Evolutionary conservation across 2,329 filamentous ascomycete genomes (phyloP).

Genomic region (Calonectria hawksworthii): DNA sequence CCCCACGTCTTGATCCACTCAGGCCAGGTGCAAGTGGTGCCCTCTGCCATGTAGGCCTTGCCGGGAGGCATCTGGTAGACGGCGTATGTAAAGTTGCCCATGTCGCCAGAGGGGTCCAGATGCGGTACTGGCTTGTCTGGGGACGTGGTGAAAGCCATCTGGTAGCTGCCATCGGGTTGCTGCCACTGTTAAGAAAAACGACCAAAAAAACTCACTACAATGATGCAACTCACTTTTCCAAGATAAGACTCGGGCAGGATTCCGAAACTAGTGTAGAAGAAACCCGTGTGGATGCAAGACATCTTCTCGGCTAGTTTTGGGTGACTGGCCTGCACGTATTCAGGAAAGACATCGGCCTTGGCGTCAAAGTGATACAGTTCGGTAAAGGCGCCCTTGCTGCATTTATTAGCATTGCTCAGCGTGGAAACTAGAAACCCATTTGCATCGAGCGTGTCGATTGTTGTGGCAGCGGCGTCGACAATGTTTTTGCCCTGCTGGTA

Average conservation of each 20-base stretch:
- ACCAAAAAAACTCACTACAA: fast-evolving
- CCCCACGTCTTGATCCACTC: constrained; percentile 61
- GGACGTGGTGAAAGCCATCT: constrained; percentile 62
- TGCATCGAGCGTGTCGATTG: constrained; percentile 55
- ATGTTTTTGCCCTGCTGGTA: constrained; percentile 60
- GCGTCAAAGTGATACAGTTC: constrained; percentile 67
- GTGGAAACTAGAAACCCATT: constrained; percentile 67
- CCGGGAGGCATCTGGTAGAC: constrained; percentile 64
- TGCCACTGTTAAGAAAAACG: constrained; percentile 30
- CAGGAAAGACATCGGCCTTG: constrained; percentile 65
- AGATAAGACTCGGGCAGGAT: constrained; percentile 63
- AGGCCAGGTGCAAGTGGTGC: constrained; percentile 60
- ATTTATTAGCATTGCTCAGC: constrained; percentile 62
- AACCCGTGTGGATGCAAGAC: constrained; percentile 66
- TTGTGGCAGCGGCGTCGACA: constrained; percentile 63
- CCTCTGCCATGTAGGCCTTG: constrained; percentile 63
- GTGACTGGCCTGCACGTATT: constrained; percentile 59
- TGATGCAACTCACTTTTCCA: constrained; percentile 53
- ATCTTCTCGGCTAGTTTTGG: constrained; percentile 62
- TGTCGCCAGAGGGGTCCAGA: constrained; percentile 61
- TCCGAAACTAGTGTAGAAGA: constrained; percentile 62
- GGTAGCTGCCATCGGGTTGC: constrained; percentile 57
- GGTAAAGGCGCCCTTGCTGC: constrained; percentile 59
- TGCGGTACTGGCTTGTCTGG: constrained; percentile 58
- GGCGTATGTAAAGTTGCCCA: constrained; percentile 63